phyloP scores from a whole-genome alignment of 176 grass and related monocot genomes.

The Aegilops speltoides region DNA sequence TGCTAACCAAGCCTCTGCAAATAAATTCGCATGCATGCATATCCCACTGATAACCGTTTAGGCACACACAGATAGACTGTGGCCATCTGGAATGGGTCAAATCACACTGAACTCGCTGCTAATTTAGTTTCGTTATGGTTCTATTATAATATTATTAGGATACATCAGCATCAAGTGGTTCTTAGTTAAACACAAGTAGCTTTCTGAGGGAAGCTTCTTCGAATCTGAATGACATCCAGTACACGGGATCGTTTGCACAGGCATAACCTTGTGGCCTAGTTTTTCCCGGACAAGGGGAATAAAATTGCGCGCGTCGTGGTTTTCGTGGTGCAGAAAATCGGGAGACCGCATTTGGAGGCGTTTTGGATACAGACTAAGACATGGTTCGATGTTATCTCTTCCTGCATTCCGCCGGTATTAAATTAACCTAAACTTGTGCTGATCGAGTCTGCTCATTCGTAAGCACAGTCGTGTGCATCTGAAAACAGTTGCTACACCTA shows the following conservation, averaged over 20 bases:
- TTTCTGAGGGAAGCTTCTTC: conserved; percentile 45
- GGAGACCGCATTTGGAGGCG: conserved; percentile 3
- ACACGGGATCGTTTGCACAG: conserved; percentile 20
- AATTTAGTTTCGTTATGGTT: background rate
- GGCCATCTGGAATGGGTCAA: conserved; percentile 27
- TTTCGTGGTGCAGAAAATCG: conserved; percentile 22
- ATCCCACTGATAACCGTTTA: conserved; percentile 10
- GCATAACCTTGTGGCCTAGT: background rate
- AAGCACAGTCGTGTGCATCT: conserved; percentile 20
- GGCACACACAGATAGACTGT: conserved; percentile 15
- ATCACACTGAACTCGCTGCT: background rate
- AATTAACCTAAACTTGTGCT: background rate
- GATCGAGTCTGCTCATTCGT: background rate
- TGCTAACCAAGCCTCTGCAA: background rate
- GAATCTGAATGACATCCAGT: conserved; percentile 26
- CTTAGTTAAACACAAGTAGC: conserved; percentile 37
- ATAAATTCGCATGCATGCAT: background rate
- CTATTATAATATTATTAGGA: conserved; percentile 30
- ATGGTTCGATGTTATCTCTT: conserved; percentile 34
- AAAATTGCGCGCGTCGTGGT: background rate
- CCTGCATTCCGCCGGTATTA: background rate
- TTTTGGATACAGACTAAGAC: conserved; percentile 22
- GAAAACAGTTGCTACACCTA: conserved; percentile 7
- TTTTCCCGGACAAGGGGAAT: background rate
- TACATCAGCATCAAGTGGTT: conserved; percentile 30